Evolutionary conservation across 352 stramenopile genomes (phyloP), one percentile per base, ranked within the genome.

Genomic region (Peronospora destructor): DNA sequence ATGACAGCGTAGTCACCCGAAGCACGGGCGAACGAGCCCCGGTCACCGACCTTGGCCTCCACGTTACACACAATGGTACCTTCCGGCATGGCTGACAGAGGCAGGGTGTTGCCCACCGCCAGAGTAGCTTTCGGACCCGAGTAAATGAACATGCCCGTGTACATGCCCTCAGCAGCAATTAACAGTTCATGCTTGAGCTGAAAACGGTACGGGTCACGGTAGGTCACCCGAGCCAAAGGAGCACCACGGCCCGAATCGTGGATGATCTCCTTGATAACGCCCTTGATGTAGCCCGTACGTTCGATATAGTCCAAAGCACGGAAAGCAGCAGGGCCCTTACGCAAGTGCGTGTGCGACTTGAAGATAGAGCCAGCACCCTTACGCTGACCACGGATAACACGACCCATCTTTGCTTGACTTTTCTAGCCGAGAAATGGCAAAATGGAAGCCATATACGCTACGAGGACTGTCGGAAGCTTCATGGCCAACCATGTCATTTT

Each of bases 41-140:
- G 90, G 81, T 99, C 96, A 53, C 97, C 97, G 40, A 94, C 82
- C 57, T 87, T 77, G 46, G 78, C 71, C 83, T 99, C 97, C 30
- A 99, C 82, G 79, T 98, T 99, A 93, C 95, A 99, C 35, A 98
- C 87, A 58, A 99, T 98, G 66, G 97, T 98, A 91, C 97, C 96
- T 85, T 99, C 96, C 32, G 97, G 96, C 56, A 99, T 88, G 5
- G 78, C 68, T 45, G 64, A 85, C 28, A 99, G 65, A 39, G 97
- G 96, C 35, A 99, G 77, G 40, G 98, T 97, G 80, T 99, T 99
- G 71, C 97, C 96, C 29, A 98, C 85, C 32, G 84, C 89, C 28
- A 99, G 56, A 43, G 69, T 65, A 74, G 77, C 96, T 86, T 99
- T 99, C 64, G 97, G 96, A 49, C 96, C 96, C 64, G 80, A 96